A percentile compares a stretch with the other conserved stretches of the same genome.
Evolutionary conservation across 169 alveolate genomes (phyloP).

Genomic region (Miamiensis avidus): DNA sequence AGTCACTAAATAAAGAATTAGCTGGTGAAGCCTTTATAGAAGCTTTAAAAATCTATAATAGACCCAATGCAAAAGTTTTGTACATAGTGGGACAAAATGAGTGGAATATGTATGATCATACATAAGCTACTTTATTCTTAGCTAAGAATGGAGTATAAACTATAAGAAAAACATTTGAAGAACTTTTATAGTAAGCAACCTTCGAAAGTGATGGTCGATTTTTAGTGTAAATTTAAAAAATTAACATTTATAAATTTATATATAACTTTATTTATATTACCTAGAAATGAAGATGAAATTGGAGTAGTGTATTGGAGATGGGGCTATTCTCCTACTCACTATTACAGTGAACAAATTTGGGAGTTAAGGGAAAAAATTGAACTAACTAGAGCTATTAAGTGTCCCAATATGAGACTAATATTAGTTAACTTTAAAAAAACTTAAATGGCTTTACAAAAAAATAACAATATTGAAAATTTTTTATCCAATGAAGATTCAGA

Average conservation of each 20-base stretch:
- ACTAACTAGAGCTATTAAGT: conserved; percentile 37
- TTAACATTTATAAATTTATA: background rate
- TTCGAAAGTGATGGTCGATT: conserved; percentile 25
- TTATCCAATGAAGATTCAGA: conserved; percentile 2
- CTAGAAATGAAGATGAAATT: conserved; percentile 34
- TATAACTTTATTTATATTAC: background rate
- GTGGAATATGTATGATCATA: conserved; percentile 23
- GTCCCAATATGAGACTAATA: conserved; percentile 28
- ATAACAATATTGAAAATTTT: conserved; percentile 16
- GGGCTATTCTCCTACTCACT: conserved; percentile 37
- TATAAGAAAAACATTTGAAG: conserved; percentile 32
- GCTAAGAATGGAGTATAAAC: conserved; percentile 25
- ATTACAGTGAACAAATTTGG: conserved; percentile 41
- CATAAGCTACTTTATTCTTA: conserved; percentile 24
- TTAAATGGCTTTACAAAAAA: conserved; percentile 23
- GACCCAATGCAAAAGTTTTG: background rate
- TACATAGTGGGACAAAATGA: background rate
- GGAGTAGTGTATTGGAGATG: conserved; percentile 36
- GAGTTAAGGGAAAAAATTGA: conserved; percentile 42
- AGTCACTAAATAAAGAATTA: background rate
- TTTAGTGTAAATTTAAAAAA: conserved; percentile 13
- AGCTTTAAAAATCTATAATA: background rate
- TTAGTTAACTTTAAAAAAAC: conserved; percentile 39
- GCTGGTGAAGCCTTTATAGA: background rate
- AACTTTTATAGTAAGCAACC: conserved; percentile 5